phyloP scores from a whole-genome alignment of 106 monocot species.

The Narthecium ossifragum region DNA sequence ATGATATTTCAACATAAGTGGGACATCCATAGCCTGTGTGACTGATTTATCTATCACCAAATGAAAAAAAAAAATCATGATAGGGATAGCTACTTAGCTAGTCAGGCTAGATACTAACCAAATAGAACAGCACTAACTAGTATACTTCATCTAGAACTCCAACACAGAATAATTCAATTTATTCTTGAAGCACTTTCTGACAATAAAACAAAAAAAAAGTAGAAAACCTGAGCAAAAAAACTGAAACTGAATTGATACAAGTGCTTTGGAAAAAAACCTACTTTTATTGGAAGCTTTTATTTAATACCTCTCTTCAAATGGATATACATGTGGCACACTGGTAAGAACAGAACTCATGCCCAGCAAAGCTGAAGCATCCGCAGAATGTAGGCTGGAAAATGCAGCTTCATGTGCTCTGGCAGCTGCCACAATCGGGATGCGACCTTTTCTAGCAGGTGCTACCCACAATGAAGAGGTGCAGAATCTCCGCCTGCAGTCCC shows the following conservation, averaged over 20 bases:
- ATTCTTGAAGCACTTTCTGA: no score
- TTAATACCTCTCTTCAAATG: constrained; percentile 90
- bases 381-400: constrained; percentile 29
- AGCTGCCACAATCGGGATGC: constrained; percentile 80
- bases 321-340: constrained; percentile 87
- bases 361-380: constrained; percentile 25
- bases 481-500: constrained; percentile 80
- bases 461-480: constrained; percentile 78
- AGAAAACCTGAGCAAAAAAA: no score
- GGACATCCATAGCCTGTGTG: no score
- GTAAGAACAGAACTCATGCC: constrained; percentile 56
- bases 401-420: constrained; percentile 85
- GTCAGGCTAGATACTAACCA: no score
- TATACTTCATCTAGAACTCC: no score
- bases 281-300: neutral
- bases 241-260: neutral
- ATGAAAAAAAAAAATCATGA: no score
- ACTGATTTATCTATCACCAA: no score
- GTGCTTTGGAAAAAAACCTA: neutral
- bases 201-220: no score
- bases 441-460: constrained; percentile 54
- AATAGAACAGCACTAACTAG: no score
- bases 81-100: no score
- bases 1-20: no score
- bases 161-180: no score